Evolutionary conservation across 176 grass and related monocot genomes (phyloP).

Genomic region (Oryza glumipatula): DNA sequence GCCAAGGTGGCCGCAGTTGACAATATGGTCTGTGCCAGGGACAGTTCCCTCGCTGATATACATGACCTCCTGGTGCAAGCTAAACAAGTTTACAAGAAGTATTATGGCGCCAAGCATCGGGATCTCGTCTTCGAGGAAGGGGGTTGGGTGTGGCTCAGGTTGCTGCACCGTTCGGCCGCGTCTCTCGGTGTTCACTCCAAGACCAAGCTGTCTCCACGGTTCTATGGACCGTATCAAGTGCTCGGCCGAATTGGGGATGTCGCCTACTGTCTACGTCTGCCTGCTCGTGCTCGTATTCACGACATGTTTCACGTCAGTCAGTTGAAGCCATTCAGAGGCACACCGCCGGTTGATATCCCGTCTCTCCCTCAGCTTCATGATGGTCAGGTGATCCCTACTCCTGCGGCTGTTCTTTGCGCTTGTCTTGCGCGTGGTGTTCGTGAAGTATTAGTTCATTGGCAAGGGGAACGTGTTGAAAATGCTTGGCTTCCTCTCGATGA

Average conservation of each 20-base stretch:
- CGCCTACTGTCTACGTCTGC: accelerated
- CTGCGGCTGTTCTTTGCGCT: background rate
- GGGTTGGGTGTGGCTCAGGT: background rate
- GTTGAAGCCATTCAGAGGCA: background rate
- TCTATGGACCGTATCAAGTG: background rate
- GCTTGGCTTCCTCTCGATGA: background rate
- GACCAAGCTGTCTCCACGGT: background rate
- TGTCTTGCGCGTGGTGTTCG: background rate
- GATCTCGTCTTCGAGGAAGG: background rate
- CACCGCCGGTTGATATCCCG: accelerated
- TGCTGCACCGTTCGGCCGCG: background rate
- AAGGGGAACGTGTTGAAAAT: accelerated
- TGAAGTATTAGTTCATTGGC: no score
- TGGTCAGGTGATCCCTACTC: accelerated
- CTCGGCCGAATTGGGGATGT: background rate
- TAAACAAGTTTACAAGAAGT: background rate
- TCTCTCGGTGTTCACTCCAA: no score
- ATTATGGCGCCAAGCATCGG: background rate
- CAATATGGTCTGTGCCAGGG: accelerated
- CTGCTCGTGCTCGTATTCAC: background rate
- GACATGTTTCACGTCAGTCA: background rate
- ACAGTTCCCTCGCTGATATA: background rate
- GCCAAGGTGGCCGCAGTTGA: background rate
- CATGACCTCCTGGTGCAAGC: background rate
- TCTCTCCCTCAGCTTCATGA: background rate